Evolutionary conservation across 805 yeast genomes (phyloP).

Genomic region (Nakazawaea ishiwadae): DNA sequence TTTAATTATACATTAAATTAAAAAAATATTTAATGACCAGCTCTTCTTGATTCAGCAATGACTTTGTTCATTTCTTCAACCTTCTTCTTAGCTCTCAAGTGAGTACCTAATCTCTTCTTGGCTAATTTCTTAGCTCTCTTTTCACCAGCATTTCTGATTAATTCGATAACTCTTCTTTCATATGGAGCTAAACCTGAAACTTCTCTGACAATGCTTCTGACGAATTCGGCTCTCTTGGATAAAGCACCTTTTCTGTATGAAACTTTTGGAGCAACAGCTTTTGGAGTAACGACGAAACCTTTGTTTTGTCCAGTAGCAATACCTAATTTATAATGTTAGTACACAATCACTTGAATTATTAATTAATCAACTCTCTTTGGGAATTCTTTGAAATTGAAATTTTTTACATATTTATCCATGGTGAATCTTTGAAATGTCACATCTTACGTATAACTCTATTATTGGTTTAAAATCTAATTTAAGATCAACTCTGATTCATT

Average conservation of each 20-base stretch:
- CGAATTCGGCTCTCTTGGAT: conserved; percentile 94
- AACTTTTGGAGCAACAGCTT: conserved; percentile 81
- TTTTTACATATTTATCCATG: no score
- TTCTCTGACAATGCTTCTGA: conserved; percentile 92
- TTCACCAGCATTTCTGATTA: conserved; percentile 99
- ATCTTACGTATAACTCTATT: no score
- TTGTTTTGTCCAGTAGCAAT: conserved; percentile 99
- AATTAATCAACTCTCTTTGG: no score
- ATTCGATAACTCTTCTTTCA: conserved; percentile 99
- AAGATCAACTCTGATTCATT: no score
- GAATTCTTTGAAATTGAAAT: no score
- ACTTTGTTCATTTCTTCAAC: conserved; percentile 96
- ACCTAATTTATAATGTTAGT: conserved; percentile 45
- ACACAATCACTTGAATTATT: no score
- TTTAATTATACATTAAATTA: no score
- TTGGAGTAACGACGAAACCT: conserved; percentile 93
- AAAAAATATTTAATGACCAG: conserved; percentile 54
- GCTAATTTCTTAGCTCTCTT: conserved; percentile 99
- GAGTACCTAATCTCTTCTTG: conserved; percentile 99
- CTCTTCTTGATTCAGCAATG: conserved; percentile 93
- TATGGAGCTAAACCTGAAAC: conserved; percentile 99
- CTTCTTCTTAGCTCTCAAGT: conserved; percentile 99
- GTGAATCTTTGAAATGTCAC: no score
- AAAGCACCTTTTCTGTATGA: conserved; percentile 96
- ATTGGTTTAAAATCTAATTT: no score